Percentiles rank a stretch among this genome's conserved stretches.
phyloP scores from a whole-genome alignment of 768 basidiomycete species.

The Macrolepiota fuliginosa region DNA sequence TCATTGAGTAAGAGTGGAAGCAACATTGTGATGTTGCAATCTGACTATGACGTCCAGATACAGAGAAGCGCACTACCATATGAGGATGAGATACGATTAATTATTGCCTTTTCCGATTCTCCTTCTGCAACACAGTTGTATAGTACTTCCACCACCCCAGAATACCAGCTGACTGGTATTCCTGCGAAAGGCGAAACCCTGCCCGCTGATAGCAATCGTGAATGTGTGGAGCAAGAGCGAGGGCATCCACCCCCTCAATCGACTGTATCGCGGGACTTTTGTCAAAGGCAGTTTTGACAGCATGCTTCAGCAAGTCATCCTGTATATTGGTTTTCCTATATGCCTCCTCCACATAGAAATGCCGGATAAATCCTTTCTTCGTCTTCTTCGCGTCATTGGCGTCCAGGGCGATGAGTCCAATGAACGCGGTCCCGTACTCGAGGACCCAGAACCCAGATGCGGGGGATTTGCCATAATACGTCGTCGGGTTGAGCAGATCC shows the following conservation, averaged over 20 bases:
- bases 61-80: not conserved
- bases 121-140: conserved; percentile 34
- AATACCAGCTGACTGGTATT: conserved; percentile 47
- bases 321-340: conserved; percentile 59
- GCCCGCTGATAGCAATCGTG: conserved; percentile 39
- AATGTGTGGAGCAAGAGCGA: conserved; percentile 47
- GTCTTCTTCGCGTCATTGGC: conserved; percentile 45
- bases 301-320: conserved; percentile 62
- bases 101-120: conserved; percentile 39
- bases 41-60: not conserved
- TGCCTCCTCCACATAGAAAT: conserved; percentile 69
- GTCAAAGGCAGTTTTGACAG: conserved; percentile 55
- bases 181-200: conserved; percentile 49
- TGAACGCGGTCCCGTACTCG: conserved; percentile 52
- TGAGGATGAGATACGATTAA: conserved; percentile 10
- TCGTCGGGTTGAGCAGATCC: conserved; percentile 52
- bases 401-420: conserved; percentile 73
- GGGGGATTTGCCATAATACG: conserved; percentile 58
- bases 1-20: conserved; percentile 5
- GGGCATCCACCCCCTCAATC: conserved; percentile 46
- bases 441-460: conserved; percentile 72
- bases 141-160: conserved; percentile 46
- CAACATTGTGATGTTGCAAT: conserved; percentile 11
- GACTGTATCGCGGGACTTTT: conserved; percentile 36
- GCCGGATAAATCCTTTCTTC: conserved; percentile 63